Conservation (phyloP, 164 flowering plant genomes). For the Akebia trifoliata region DNA sequence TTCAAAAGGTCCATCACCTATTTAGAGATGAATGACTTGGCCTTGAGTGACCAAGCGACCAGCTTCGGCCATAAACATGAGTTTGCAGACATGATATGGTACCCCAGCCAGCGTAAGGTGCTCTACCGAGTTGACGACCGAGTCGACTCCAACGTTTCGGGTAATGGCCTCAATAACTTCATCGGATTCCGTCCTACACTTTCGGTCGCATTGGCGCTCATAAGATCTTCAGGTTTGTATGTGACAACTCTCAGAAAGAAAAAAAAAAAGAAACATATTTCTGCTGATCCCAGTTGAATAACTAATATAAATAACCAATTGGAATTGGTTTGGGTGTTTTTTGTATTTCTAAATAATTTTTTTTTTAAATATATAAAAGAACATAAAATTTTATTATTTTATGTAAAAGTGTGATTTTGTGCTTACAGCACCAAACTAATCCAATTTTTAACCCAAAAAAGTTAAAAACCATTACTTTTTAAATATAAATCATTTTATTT, state of each 20-base stretch:
- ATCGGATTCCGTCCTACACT: conserved; percentile 41
- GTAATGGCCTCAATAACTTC: conserved; percentile 41
- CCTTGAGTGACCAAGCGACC: conserved; percentile 40
- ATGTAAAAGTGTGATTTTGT: too few relatives aligned
- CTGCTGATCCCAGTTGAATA: too few relatives aligned
- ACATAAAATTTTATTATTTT: too few relatives aligned
- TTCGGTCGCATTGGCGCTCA: conserved; percentile 22
- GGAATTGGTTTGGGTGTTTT: too few relatives aligned
- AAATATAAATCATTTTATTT: too few relatives aligned
- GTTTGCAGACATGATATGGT: conserved; percentile 36
- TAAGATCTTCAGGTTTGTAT: conserved; percentile 40
- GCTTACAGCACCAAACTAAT: too few relatives aligned
- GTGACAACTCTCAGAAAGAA: background rate
- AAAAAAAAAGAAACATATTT: too few relatives aligned
- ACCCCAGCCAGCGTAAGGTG: conserved; percentile 42
- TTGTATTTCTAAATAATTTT: too few relatives aligned
- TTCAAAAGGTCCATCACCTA: conserved; percentile 60
- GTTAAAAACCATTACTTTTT: too few relatives aligned
- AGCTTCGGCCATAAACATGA: conserved; percentile 54
- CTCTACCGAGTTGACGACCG: conserved; percentile 55
- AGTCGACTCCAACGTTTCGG: conserved; percentile 31
- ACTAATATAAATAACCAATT: too few relatives aligned
- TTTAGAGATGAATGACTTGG: conserved; percentile 30
- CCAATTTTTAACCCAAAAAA: too few relatives aligned
- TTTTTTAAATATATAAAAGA: too few relatives aligned